A percentile compares a stretch with the other conserved stretches of the same genome.
Evolutionary conservation across 495 filamentous ascomycete genomes (phyloP).

Genomic region (Tuber calosporum): DNA sequence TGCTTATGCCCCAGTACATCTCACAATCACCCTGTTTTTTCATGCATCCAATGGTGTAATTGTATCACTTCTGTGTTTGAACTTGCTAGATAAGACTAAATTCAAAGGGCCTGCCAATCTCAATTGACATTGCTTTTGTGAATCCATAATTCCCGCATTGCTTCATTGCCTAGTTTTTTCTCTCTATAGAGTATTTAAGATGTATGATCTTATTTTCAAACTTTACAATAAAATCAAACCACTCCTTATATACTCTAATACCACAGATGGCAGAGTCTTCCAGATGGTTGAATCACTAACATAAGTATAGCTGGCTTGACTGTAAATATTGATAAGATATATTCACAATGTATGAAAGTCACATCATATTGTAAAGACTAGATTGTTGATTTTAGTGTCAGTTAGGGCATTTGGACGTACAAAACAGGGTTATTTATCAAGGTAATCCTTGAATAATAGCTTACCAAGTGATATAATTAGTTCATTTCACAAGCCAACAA

Average conservation of each 20-base stretch:
- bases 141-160: slow-evolving; percentile 7
- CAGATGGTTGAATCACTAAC: too few species aligned
- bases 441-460: too few species aligned
- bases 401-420: too few species aligned
- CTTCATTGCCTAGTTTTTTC: background rate
- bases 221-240: slow-evolving; percentile 8
- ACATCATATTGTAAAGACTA: too few species aligned
- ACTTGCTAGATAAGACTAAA: background rate
- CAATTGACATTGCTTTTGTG: slow-evolving; percentile 10
- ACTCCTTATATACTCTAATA: slow-evolving; percentile 5
- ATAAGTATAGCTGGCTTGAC: too few species aligned
- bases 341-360: too few species aligned
- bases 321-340: too few species aligned
- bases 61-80: slow-evolving; percentile 4
- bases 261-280: too few species aligned
- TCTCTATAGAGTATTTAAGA: background rate
- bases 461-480: too few species aligned
- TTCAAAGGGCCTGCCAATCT: background rate
- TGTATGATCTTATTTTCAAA: background rate
- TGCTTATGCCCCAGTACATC: slow-evolving; percentile 8
- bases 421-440: too few species aligned
- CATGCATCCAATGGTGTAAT: background rate
- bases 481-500: too few species aligned
- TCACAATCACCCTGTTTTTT: background rate
- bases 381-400: too few species aligned